phyloP scores from a whole-genome alignment of 805 yeast species.

The Vanderwaltozyma yarrowii region DNA sequence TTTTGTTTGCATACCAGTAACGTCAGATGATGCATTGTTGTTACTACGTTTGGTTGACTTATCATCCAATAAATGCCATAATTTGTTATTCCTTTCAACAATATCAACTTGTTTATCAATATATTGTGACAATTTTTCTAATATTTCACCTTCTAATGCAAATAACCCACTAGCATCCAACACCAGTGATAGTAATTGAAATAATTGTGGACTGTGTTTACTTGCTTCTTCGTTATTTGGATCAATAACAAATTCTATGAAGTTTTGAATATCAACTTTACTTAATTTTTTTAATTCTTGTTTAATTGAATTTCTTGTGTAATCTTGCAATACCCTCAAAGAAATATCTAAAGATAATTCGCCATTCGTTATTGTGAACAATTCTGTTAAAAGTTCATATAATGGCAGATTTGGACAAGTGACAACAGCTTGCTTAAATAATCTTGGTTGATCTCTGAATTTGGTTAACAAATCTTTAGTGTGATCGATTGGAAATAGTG shows the following conservation, averaged over 20 bases:
- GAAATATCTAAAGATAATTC: conserved; percentile 62
- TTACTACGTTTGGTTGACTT: conserved; percentile 2
- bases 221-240: conserved; percentile 14
- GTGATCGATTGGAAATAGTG: conserved; percentile 60
- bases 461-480: conserved; percentile 45
- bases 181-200: conserved; percentile 24
- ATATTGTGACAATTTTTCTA: conserved; percentile 17
- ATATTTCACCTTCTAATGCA: conserved; percentile 20
- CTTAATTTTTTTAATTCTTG: conserved; percentile 29
- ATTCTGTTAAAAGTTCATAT: conserved; percentile 50
- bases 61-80: conserved; percentile 22
- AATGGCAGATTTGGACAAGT: conserved; percentile 65
- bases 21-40: conserved; percentile 4
- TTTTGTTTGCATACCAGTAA: conserved; percentile 7
- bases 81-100: conserved; percentile 23
- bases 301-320: conserved; percentile 49
- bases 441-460: conserved; percentile 46
- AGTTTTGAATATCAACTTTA: conserved; percentile 25
- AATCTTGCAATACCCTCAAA: conserved; percentile 56
- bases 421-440: conserved; percentile 72
- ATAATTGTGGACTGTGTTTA: conserved; percentile 18
- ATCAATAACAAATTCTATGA: conserved; percentile 25
- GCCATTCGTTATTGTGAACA: conserved; percentile 45
- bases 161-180: conserved; percentile 29
- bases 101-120: conserved; percentile 19